Base-by-base conservation (phyloP, 371 early-diverging fungal species). In the Mucor irregularis region DNA sequence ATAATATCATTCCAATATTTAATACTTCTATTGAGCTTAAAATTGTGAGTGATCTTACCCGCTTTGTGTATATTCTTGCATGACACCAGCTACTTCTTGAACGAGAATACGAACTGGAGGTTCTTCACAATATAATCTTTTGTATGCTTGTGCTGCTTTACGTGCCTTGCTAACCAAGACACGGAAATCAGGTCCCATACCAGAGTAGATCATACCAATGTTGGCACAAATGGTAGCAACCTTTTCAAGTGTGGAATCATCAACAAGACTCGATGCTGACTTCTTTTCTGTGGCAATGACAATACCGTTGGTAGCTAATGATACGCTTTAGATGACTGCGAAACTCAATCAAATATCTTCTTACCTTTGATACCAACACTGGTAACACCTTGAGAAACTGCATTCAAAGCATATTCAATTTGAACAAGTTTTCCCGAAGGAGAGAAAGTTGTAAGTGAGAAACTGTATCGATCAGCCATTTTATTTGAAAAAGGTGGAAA, bases 391-490 rank as follows among this genome's bases (percentile, higher is more conserved):
- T 91, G 89, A 53, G 88, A 82, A 14, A 99, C 99, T 19, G 97
- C 96, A 56, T 90, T 95, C 58, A 98, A 83, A 1, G 99, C 99
- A 79, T 99, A 93, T 80, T 98, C 98, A 61, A 99, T 97, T 82
- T 99, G 99, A 31, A 94, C 93, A 50, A 99, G 91, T 80, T 99
- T 97, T 61, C 99, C 99, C 37, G 96, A 95, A n/a, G 98, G 96
- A 58, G 99, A 97, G 84, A 99, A 99, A 48, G 99, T 99, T 7
- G 99, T 98, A 59, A 99, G 89, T 24, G 97, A 97, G 86, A 98
- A 99, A 51, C 92, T 91, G 71, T 95, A 94, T 57, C 92, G 70
- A 60, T 76, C 80, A 55, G 79, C 73, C 79, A 78, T 78, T 25
- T 16, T 42, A n/a, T 44, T 38, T 43, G 24, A 47, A 33, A 40